These are phyloP conservation scores for Platanthera zijinensis DNA, from an alignment of 106 monocot genomes.

Conservation along the genomic window DNA sequence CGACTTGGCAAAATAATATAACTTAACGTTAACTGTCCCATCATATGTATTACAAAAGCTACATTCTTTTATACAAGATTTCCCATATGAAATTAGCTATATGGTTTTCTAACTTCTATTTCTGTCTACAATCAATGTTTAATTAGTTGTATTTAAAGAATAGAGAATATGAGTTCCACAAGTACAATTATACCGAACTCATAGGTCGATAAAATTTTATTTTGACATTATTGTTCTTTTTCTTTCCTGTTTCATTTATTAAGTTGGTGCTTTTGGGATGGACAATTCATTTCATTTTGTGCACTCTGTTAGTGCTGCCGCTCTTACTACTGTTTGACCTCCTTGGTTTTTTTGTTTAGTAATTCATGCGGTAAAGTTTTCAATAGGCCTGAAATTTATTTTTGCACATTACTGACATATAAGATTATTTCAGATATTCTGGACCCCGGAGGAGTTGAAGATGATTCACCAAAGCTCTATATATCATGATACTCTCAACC, in stretches of 20 bases:
- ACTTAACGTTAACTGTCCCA: no score
- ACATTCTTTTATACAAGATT: not conserved
- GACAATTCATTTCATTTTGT: not conserved
- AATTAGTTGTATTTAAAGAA: not conserved
- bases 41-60: not conserved
- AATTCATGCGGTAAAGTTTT: not conserved
- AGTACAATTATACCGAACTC: not conserved
- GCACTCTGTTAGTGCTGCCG: not conserved
- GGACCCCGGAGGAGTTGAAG: constrained; percentile 61
- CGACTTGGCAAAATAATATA: no score
- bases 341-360: not conserved
- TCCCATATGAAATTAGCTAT: not conserved
- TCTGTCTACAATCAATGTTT: not conserved
- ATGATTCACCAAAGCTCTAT: constrained; percentile 49
- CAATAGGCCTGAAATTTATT: not conserved
- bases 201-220: not conserved
- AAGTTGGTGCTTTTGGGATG: not conserved
- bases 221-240: not conserved
- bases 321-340: not conserved
- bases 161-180: not conserved
- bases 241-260: not conserved
- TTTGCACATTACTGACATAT: not conserved
- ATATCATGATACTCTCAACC: constrained; percentile 46
- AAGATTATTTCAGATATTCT: constrained; percentile 52
- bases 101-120: not conserved